A percentile compares a stretch with the other conserved stretches of the same genome.
phyloP scores from a whole-genome alignment of 2,329 filamentous ascomycete genomes.

The Sarocladiaceae sp. region DNA sequence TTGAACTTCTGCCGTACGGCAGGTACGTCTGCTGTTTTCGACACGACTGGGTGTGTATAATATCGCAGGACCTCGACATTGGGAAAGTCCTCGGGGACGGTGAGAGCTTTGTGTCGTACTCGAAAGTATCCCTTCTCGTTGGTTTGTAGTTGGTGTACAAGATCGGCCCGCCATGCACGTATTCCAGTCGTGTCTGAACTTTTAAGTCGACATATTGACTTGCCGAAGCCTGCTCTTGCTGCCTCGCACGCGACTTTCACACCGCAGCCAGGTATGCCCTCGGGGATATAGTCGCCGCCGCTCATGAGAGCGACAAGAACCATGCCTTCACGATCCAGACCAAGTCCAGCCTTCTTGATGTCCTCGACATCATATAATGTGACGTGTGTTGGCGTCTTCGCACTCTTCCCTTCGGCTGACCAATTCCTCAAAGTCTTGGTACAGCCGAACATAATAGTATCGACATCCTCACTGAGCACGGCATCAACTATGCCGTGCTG shows the following conservation, averaged over 20 bases:
- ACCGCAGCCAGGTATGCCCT: constrained; percentile 83
- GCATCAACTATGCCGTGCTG: constrained; percentile 80
- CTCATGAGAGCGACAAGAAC: constrained; percentile 91
- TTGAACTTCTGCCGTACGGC: constrained; percentile 21
- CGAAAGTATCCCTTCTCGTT: constrained; percentile 82
- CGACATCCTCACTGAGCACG: constrained; percentile 93
- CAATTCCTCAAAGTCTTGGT: constrained; percentile 75
- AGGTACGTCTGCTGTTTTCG: constrained; percentile 47
- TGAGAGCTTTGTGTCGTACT: constrained; percentile 68
- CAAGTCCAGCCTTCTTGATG: constrained; percentile 45
- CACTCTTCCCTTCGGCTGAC: constrained; percentile 65
- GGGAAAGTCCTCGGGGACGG: constrained; percentile 77
- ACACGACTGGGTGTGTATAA: constrained; percentile 85
- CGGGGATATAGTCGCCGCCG: constrained; percentile 88
- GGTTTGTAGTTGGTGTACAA: constrained; percentile 72
- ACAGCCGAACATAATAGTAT: constrained; percentile 96
- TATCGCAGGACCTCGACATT: constrained; percentile 74
- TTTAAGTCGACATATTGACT: constrained; percentile 63
- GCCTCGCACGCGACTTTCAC: constrained; percentile 87
- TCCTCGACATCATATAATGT: constrained; percentile 68
- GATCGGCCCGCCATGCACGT: constrained; percentile 63
- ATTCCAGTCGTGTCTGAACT: constrained; percentile 56
- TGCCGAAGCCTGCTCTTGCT: constrained; percentile 81
- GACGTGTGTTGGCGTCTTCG: constrained; percentile 77
- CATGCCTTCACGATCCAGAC: constrained; percentile 83